Evolutionary conservation across 345 rosid species (phyloP).

Genomic region (Mercurialis annua): DNA sequence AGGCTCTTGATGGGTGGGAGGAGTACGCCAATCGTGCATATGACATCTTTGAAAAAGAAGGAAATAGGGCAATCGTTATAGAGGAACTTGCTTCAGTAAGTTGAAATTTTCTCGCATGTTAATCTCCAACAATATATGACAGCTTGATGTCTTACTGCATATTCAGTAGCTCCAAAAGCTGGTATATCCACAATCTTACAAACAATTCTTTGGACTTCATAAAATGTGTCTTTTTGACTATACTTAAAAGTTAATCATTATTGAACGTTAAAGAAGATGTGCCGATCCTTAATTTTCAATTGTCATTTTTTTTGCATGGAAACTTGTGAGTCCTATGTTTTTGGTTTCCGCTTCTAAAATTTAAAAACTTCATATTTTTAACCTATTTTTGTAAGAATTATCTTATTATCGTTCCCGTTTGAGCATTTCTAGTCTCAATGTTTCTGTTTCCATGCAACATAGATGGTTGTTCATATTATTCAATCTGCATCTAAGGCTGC

Average conservation of each 20-base stretch:
- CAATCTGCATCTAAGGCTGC: neutral
- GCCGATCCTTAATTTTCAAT: no score
- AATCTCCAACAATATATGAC: neutral
- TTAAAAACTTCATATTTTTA: no score
- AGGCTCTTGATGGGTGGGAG: slow-evolving; percentile 85
- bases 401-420: no score
- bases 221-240: neutral
- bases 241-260: neutral
- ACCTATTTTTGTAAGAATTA: no score
- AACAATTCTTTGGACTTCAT: neutral
- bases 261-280: no score
- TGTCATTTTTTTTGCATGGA: no score
- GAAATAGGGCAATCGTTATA: slow-evolving; percentile 81
- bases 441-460: no score
- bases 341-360: no score
- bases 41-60: slow-evolving; percentile 85
- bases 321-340: no score
- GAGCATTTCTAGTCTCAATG: no score
- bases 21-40: slow-evolving; percentile 77
- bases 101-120: slow-evolving; percentile 9
- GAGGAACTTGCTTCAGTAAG: slow-evolving; percentile 94
- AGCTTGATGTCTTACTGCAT: neutral
- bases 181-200: neutral
- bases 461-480: neutral
- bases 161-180: neutral